A percentile compares a stretch with the other conserved stretches of the same genome.
phyloP scores from a whole-genome alignment of 1,139 yeast species.

The Candida neerlandica region DNA sequence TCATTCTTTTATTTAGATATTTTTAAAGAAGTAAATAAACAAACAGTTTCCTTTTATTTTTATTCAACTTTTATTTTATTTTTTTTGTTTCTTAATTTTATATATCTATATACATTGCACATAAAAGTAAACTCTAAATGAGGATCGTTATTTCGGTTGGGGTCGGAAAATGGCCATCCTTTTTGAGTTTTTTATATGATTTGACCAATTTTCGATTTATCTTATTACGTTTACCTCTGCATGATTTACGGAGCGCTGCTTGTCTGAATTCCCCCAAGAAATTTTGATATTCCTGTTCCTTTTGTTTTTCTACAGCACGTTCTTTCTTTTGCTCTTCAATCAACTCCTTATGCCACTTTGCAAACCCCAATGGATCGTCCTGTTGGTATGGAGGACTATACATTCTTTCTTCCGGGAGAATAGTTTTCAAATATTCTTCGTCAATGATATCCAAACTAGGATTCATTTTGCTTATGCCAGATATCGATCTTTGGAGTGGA shows the following conservation, averaged over 20 bases:
- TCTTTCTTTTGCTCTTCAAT: slow-evolving; percentile 23
- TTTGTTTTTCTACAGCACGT: slow-evolving; percentile 18
- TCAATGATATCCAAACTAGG: slow-evolving; percentile 38
- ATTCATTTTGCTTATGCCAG: slow-evolving; percentile 45
- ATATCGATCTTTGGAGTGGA: slow-evolving; percentile 40
- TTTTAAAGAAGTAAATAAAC: not conserved
- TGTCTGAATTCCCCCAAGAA: slow-evolving; percentile 23
- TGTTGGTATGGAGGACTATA: slow-evolving; percentile 43
- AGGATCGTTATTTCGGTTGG: slow-evolving; percentile 9
- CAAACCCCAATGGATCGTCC: slow-evolving; percentile 31
- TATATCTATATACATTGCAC: not conserved
- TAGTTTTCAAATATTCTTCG: slow-evolving; percentile 46
- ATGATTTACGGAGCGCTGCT: slow-evolving; percentile 23
- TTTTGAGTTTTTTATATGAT: slow-evolving; percentile 29
- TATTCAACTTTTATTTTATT: not conserved
- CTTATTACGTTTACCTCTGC: slow-evolving; percentile 30
- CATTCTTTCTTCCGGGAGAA: slow-evolving; percentile 37
- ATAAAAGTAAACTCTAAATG: not conserved
- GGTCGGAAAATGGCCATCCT: slow-evolving; percentile 24
- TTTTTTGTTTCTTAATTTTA: not conserved
- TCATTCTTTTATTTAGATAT: not conserved
- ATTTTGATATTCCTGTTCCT: slow-evolving; percentile 19
- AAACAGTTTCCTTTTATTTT: not conserved
- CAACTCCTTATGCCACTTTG: slow-evolving; percentile 39
- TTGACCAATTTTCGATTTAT: slow-evolving; percentile 34